Percentiles rank a stretch among this genome's conserved stretches.
phyloP scores from a whole-genome alignment of 2,329 filamentous ascomycete species.

The Parastagonospora nodorum region DNA sequence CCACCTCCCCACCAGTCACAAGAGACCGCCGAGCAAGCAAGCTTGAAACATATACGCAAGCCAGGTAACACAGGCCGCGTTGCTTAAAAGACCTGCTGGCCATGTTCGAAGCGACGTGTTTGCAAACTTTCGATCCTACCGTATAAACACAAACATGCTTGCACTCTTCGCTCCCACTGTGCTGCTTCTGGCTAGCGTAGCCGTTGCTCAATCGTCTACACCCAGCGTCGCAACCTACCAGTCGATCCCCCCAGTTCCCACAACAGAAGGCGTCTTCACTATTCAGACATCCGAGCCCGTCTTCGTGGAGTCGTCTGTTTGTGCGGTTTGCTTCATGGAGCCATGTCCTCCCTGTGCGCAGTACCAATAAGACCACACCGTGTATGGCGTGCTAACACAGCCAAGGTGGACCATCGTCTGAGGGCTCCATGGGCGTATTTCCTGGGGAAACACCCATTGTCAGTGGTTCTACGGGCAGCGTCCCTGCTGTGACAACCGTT shows the following conservation, averaged over 20 bases:
- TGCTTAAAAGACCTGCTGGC: neutral
- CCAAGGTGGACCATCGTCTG: slow-evolving; percentile 6
- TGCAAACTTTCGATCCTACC: neutral
- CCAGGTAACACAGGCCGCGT: slow-evolving; percentile 3
- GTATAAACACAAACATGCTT: slow-evolving; percentile 24
- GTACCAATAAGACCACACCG: neutral
- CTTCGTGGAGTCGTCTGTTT: slow-evolving; percentile 21
- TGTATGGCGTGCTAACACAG: slow-evolving; percentile 4
- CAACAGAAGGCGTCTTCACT: slow-evolving; percentile 29
- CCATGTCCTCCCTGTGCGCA: slow-evolving; percentile 36
- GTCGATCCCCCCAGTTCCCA: slow-evolving; percentile 15
- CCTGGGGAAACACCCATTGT: slow-evolving; percentile 24
- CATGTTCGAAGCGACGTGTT: neutral
- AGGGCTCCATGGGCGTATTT: slow-evolving; percentile 19
- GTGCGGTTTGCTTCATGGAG: slow-evolving; percentile 32
- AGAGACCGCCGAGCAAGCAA: slow-evolving; percentile 6
- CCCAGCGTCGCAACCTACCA: slow-evolving; percentile 19
- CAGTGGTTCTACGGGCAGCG: neutral
- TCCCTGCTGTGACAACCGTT: neutral
- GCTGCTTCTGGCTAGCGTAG: slow-evolving; percentile 34
- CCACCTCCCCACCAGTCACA: slow-evolving; percentile 18
- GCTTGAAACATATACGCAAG: slow-evolving; percentile 9
- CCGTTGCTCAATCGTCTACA: slow-evolving; percentile 16
- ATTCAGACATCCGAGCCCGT: slow-evolving; percentile 33
- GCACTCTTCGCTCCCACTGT: slow-evolving; percentile 25